Percentiles rank a stretch among this genome's conserved stretches.
These are phyloP conservation scores for Penicillium sp. DNA, from an alignment of 2,329 filamentous ascomycete genomes.

Conservation along the genomic window DNA sequence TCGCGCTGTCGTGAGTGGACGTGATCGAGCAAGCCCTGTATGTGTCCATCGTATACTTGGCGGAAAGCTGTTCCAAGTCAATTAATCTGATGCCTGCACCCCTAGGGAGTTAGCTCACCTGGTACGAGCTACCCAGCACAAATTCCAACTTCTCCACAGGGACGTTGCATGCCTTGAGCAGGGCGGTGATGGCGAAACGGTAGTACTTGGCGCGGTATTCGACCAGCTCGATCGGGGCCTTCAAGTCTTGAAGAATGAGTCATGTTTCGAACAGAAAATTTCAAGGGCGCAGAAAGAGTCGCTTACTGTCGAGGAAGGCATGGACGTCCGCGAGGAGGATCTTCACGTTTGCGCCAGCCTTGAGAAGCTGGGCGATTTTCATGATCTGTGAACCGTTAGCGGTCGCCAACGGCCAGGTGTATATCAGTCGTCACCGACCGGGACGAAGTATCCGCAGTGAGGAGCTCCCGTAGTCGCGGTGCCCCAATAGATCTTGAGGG, in stretches of 20 bases:
- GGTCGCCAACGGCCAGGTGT: background rate
- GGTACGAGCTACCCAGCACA: slow-evolving; percentile 80
- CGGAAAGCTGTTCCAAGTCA: background rate
- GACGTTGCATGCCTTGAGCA: slow-evolving; percentile 75
- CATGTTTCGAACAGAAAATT: background rate
- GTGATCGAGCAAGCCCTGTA: slow-evolving; percentile 60
- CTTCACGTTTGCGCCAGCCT: slow-evolving; percentile 77
- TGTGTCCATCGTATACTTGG: slow-evolving; percentile 80
- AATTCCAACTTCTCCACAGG: slow-evolving; percentile 77
- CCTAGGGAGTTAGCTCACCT: slow-evolving; percentile 38
- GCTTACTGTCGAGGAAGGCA: slow-evolving; percentile 44
- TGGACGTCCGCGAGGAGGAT: slow-evolving; percentile 70
- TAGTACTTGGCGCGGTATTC: slow-evolving; percentile 82
- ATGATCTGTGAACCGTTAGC: slow-evolving; percentile 41
- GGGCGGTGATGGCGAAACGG: slow-evolving; percentile 67
- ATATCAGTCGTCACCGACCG: slow-evolving; percentile 46
- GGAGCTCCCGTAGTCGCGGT: slow-evolving; percentile 80
- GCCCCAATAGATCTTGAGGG: slow-evolving; percentile 37
- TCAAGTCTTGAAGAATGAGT: slow-evolving; percentile 40
- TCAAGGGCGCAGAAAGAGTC: background rate
- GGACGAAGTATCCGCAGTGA: slow-evolving; percentile 81
- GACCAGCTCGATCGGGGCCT: slow-evolving; percentile 85
- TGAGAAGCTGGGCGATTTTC: slow-evolving; percentile 85
- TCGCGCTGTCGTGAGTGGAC: slow-evolving; percentile 34
- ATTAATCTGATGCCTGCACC: background rate